Percentiles rank a stretch among this genome's conserved stretches.
Evolutionary conservation across 352 stramenopile species (phyloP).

Genomic region (Globisporangium abappressorium): DNA sequence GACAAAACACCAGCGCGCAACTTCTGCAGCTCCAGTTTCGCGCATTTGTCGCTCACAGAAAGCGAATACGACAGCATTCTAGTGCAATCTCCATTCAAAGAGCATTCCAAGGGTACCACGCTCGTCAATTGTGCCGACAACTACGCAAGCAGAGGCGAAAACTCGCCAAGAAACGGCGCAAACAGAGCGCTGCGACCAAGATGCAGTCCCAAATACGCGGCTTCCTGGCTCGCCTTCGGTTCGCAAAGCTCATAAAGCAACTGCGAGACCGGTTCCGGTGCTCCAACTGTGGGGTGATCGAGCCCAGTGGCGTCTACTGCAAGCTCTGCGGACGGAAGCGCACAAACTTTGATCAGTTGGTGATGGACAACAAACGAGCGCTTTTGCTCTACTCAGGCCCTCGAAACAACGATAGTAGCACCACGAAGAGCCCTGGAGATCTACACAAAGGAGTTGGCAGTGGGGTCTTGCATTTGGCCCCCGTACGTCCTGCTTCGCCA

Average conservation of each 20-base stretch:
- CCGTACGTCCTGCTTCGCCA: background rate
- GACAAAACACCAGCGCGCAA: background rate
- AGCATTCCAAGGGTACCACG: constrained; percentile 9
- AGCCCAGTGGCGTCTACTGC: constrained; percentile 58
- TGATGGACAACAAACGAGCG: background rate
- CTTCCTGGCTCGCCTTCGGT: constrained; percentile 18
- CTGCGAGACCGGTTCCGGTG: constrained; percentile 53
- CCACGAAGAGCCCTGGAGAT: background rate
- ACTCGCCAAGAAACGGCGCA: background rate
- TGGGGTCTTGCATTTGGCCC: background rate
- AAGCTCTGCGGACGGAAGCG: constrained; percentile 60
- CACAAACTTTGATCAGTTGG: constrained; percentile 25
- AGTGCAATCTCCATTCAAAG: constrained; percentile 19
- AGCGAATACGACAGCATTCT: background rate
- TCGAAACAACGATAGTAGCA: background rate
- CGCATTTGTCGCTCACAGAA: background rate
- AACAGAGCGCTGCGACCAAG: constrained; percentile 14
- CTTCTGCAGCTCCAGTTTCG: constrained; percentile 20
- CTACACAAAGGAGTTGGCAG: background rate
- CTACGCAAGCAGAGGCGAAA: background rate
- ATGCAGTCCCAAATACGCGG: constrained; percentile 34
- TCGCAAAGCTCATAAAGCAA: constrained; percentile 23
- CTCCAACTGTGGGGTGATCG: constrained; percentile 52
- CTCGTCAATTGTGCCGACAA: background rate
- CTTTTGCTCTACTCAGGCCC: background rate